These are phyloP conservation scores for Aspergillus tubingensis DNA, from an alignment of 2,329 filamentous ascomycete genomes.

Conservation along the genomic window DNA sequence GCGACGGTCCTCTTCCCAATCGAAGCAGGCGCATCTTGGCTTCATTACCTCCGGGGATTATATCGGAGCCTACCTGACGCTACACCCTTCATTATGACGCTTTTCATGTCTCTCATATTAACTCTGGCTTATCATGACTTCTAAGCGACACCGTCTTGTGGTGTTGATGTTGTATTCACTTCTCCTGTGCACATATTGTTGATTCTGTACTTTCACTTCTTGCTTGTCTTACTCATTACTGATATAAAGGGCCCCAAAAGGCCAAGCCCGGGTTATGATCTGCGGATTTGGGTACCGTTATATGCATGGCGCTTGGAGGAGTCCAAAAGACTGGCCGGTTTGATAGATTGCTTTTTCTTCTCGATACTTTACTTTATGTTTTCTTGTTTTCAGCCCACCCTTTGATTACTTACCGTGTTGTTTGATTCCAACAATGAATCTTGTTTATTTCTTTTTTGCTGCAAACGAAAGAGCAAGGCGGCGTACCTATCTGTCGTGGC, in stretches of 20 bases:
- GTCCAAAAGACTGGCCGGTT: conserved; percentile 1
- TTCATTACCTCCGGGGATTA: background rate
- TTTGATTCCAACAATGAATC: background rate
- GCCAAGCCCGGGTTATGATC: background rate
- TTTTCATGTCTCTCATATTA: background rate
- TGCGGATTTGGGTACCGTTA: background rate
- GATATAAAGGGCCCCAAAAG: background rate
- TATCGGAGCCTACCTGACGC: background rate
- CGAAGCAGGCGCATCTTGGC: background rate
- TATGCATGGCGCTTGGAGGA: conserved; percentile 14
- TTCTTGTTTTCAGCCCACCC: background rate
- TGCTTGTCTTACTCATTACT: background rate
- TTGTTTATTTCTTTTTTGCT: background rate
- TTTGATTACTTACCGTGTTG: background rate
- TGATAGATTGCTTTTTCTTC: background rate
- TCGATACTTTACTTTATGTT: background rate
- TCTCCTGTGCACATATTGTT: background rate
- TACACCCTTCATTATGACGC: background rate
- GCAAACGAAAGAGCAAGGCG: background rate
- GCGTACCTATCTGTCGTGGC: background rate
- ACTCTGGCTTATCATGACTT: background rate
- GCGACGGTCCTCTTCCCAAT: background rate
- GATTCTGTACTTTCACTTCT: background rate
- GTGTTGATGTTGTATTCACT: background rate
- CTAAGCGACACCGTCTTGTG: background rate